phyloP scores from a whole-genome alignment of 176 grass and related monocot genomes.

The sorghum (Sorghum bicolor) region DNA sequence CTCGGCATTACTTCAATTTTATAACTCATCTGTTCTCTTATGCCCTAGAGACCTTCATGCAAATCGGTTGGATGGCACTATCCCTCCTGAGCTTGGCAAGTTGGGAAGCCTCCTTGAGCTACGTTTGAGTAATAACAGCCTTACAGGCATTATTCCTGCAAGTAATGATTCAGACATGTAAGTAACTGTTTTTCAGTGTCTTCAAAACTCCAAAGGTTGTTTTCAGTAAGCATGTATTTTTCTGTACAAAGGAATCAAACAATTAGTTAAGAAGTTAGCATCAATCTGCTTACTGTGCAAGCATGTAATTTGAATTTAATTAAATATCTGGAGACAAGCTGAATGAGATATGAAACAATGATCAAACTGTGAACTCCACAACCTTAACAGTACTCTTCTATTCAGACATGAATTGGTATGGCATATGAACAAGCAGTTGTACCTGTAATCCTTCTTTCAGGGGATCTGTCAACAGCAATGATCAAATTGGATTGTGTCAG shows the following conservation, averaged over 20 bases:
- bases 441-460: constrained; percentile 28
- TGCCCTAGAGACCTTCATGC: constrained; percentile 74
- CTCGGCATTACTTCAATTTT: neutral
- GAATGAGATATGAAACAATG: constrained; percentile 6
- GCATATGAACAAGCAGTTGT: neutral
- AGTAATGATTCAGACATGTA: constrained; percentile 64
- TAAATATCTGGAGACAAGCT: constrained; percentile 20
- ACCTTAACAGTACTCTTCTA: neutral
- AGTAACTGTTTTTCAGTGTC: constrained; percentile 13
- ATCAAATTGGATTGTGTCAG: constrained; percentile 61
- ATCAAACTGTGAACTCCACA: constrained; percentile 11
- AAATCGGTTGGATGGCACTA: constrained; percentile 66
- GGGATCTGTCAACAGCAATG: constrained; percentile 29
- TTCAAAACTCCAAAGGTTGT: neutral
- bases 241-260: neutral
- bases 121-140: constrained; percentile 63
- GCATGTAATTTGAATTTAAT: neutral
- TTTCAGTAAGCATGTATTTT: neutral
- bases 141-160: constrained; percentile 75
- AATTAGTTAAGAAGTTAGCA: constrained; percentile 32
- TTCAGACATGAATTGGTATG: constrained; percentile 6
- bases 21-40: constrained; percentile 34
- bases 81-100: constrained; percentile 69
- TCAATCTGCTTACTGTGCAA: constrained; percentile 20
- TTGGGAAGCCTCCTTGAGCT: constrained; percentile 55